These are phyloP conservation scores for Priceomyces haplophilus DNA, from an alignment of 805 yeast genomes.

Conservation along the genomic window DNA sequence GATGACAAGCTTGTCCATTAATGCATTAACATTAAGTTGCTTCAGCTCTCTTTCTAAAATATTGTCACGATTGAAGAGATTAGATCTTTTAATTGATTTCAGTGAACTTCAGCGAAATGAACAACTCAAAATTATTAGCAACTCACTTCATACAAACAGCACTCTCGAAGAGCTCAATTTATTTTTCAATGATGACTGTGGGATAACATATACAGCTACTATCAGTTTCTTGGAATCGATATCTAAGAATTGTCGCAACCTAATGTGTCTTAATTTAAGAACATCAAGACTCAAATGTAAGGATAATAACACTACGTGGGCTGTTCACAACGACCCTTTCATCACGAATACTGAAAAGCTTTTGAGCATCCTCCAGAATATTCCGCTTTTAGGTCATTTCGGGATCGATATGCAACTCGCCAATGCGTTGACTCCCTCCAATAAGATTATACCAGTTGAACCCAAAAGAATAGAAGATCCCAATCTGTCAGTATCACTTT, in stretches of 20 bases:
- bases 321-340: neutral
- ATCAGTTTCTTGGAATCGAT: constrained; percentile 8
- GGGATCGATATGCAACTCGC: constrained; percentile 15
- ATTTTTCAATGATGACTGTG: constrained; percentile 14
- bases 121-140: neutral
- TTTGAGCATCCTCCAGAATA: constrained; percentile 5
- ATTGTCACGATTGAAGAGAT: constrained; percentile 10
- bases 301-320: constrained; percentile 3
- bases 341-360: constrained; percentile 3
- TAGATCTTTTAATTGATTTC: constrained; percentile 21
- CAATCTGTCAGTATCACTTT: constrained; percentile 6
- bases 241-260: constrained; percentile 2
- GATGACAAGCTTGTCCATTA: constrained; percentile 16
- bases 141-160: neutral
- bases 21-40: constrained; percentile 13
- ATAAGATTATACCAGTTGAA: neutral
- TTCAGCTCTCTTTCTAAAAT: constrained; percentile 3
- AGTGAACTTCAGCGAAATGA: constrained; percentile 10
- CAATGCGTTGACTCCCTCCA: constrained; percentile 5
- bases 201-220: constrained; percentile 11
- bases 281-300: constrained; percentile 6
- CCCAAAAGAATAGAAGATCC: neutral
- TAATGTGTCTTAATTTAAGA: constrained; percentile 10
- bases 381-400: constrained; percentile 7
- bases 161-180: constrained; percentile 12